Base-by-base conservation (phyloP, 73 alveolate genomes). In the Tetrahymena malaccensis region DNA sequence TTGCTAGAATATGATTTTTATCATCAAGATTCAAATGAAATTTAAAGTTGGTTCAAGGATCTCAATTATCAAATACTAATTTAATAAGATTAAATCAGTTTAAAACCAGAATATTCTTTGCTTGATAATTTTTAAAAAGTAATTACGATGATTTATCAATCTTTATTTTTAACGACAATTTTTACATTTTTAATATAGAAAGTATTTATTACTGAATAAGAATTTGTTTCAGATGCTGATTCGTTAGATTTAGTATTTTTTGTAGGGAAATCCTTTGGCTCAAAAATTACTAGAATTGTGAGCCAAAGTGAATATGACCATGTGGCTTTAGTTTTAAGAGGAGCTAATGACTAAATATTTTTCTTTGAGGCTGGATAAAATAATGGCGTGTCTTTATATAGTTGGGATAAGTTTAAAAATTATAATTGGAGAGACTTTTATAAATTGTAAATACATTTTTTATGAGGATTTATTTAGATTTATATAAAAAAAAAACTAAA, bases 311-410 rank as follows among this genome's bases (percentile, higher is more conserved):
- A 95, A 17, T 97, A 96, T 50, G 97, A 97, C 85, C 98, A 97
- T 95, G 97, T 97, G 11, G 98, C 97, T 43, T 70, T 97, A 16
- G 25, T 96, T 13, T 89, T 94, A 33, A 95, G 96, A 58, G 96
- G 95, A 43, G 43, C 94, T 50, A 84, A 94, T 31, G 96, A 94
- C 22, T 38, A 95, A 43, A 93, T 96, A 22, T 85, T 50, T 35
- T 96, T 97, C 34, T 93, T 96, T 56, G 98, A 97, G 40, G 97
- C 98, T 8, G 97, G 94, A 4, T 34, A 85, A 43, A 34, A 96
- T 70, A 97, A 98, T 38, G 98, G 96, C 5, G 98, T 95, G 35
- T 43, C 94, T 34, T 84, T 96, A 70, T 70, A 70, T 11, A 70
- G 37, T 27, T 70, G 89, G 89, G 89, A 70, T 3, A 70, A 70